phyloP scores from a whole-genome alignment of 306 rosid genomes.

The Quercus gilva region DNA sequence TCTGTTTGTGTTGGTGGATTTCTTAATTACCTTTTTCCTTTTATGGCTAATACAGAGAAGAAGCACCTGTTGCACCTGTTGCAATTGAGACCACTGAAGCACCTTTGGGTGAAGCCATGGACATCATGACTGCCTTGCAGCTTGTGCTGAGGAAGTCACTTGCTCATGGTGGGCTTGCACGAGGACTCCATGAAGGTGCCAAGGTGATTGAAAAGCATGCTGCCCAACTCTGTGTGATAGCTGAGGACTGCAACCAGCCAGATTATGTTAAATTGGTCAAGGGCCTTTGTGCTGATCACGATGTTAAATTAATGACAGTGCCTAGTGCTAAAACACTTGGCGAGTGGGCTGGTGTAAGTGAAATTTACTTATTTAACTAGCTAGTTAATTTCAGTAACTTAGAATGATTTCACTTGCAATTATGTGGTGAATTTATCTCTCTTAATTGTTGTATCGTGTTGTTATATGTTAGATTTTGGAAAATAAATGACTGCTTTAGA shows the following conservation, averaged over 20 bases:
- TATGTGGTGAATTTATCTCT: not conserved
- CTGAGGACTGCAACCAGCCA: conserved; percentile 85
- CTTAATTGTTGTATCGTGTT: not conserved
- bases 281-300: conserved; percentile 85
- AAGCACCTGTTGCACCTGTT: conserved; percentile 34
- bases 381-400: not conserved
- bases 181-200: conserved; percentile 81
- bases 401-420: not conserved
- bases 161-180: conserved; percentile 81
- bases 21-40: not conserved
- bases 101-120: conserved; percentile 50
- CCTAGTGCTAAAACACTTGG: conserved; percentile 90
- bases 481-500: not conserved
- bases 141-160: conserved; percentile 78
- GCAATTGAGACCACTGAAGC: conserved; percentile 35
- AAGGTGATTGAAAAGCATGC: conserved; percentile 80
- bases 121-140: conserved; percentile 56
- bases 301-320: conserved; percentile 63
- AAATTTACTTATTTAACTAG: not conserved
- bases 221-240: conserved; percentile 81
- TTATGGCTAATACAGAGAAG: conserved; percentile 35
- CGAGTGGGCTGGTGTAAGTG: conserved; percentile 96
- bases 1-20: not conserved
- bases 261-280: conserved; percentile 83
- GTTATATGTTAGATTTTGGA: not conserved